Conservation (phyloP, 768 basidiomycete species). For the Tulasnella sp. region DNA sequence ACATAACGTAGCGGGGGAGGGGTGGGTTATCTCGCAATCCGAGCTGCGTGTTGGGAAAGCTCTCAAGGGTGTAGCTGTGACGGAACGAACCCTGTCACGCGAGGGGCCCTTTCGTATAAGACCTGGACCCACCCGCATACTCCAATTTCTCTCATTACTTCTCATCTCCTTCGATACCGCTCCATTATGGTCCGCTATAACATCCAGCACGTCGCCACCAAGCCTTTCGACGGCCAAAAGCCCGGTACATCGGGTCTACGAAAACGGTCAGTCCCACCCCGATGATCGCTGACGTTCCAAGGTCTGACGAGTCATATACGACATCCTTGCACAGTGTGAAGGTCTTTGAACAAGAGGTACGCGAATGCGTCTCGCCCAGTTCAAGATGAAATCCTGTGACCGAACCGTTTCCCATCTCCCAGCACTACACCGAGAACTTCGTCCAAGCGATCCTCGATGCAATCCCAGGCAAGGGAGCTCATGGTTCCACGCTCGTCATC, state of each 20-base stretch:
- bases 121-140: neutral
- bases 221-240: slow-evolving; percentile 86
- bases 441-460: slow-evolving; percentile 88
- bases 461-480: slow-evolving; percentile 60
- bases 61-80: no score
- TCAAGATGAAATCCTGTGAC: neutral
- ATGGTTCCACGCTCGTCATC: slow-evolving; percentile 68
- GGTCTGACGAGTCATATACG: slow-evolving; percentile 18
- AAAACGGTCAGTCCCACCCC: slow-evolving; percentile 55
- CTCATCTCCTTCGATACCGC: neutral
- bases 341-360: slow-evolving; percentile 91
- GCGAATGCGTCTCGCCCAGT: slow-evolving; percentile 19
- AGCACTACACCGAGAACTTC: slow-evolving; percentile 99
- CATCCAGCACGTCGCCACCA: slow-evolving; percentile 63
- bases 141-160: neutral
- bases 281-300: neutral
- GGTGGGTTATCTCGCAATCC: neutral
- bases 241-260: slow-evolving; percentile 96
- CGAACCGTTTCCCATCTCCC: no score
- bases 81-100: no score
- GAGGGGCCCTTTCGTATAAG: neutral
- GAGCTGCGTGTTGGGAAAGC: neutral
- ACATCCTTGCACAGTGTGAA: slow-evolving; percentile 56
- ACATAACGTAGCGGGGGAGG: no score
- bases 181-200: slow-evolving; percentile 14